phyloP scores from a whole-genome alignment of 2,329 filamentous ascomycete genomes.

The Thielaviopsis punctulata region DNA sequence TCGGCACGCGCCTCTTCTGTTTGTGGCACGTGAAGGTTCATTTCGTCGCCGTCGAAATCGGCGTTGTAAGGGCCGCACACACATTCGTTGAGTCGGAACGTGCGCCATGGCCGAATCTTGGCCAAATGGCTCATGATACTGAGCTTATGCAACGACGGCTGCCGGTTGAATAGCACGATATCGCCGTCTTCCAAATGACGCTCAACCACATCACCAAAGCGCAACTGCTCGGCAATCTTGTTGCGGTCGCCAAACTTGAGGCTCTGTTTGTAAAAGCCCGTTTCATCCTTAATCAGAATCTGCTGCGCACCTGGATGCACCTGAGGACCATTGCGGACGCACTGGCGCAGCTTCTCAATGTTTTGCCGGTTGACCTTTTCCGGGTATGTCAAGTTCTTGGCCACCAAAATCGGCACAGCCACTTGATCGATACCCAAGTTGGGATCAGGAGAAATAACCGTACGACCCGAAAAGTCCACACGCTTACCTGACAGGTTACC shows the following conservation, averaged over 20 bases:
- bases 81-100: constrained; percentile 93
- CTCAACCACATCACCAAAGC: constrained; percentile 77
- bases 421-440: constrained; percentile 90
- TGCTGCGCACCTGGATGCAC: constrained; percentile 80
- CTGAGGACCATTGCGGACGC: constrained; percentile 57
- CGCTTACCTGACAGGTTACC: constrained; percentile 95
- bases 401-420: constrained; percentile 78
- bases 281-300: constrained; percentile 52
- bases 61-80: constrained; percentile 97
- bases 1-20: constrained; percentile 93
- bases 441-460: constrained; percentile 93
- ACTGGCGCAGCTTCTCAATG: constrained; percentile 58
- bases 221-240: constrained; percentile 54
- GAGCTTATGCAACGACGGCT: constrained; percentile 93
- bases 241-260: constrained; percentile 60
- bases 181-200: constrained; percentile 90
- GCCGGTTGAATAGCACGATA: constrained; percentile 92
- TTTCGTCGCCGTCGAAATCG: constrained; percentile 97
- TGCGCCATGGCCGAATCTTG: constrained; percentile 87
- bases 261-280: constrained; percentile 50
- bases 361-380: constrained; percentile 78
- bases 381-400: constrained; percentile 89
- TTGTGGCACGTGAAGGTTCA: constrained; percentile 96
- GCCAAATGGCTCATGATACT: constrained; percentile 94
- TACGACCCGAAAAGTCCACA: constrained; percentile 94